A percentile compares a stretch with the other conserved stretches of the same genome.
These are phyloP conservation scores for Vicia faba DNA, from an alignment of 306 rosid species.

Conservation along the genomic window DNA sequence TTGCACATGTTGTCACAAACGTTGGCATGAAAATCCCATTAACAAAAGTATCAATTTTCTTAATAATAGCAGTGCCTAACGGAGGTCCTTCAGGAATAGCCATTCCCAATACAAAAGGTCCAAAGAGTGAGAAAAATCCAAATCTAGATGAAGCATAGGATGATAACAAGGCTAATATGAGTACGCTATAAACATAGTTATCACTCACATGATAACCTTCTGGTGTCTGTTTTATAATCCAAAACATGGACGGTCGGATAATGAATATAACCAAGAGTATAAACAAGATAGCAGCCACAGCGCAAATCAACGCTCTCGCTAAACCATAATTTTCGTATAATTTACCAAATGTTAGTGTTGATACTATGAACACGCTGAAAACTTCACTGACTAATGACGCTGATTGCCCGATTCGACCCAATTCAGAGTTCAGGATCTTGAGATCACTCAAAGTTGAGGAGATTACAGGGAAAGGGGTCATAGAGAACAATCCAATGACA, in stretches of 20 bases:
- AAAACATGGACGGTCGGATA: constrained; percentile 53
- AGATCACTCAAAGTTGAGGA: constrained; percentile 52
- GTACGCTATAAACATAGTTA: constrained; percentile 44
- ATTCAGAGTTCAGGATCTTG: constrained; percentile 61
- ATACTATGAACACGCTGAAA: constrained; percentile 10
- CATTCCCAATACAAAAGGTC: constrained; percentile 64
- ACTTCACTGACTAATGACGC: constrained; percentile 57
- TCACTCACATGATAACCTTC: constrained; percentile 60
- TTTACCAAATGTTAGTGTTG: neutral
- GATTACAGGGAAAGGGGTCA: constrained; percentile 54
- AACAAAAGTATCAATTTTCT: constrained; percentile 56
- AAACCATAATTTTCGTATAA: neutral
- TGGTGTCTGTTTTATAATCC: constrained; percentile 71
- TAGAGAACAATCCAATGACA: constrained; percentile 28
- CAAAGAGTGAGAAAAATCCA: constrained; percentile 40
- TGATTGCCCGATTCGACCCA: constrained; percentile 62
- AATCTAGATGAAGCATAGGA: constrained; percentile 31
- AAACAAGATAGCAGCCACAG: neutral
- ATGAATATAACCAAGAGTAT: constrained; percentile 21
- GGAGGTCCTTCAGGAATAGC: constrained; percentile 79
- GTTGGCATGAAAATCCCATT: constrained; percentile 55
- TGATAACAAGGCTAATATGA: constrained; percentile 33
- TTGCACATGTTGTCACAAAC: constrained; percentile 49
- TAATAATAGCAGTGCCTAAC: constrained; percentile 57
- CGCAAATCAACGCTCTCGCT: neutral